Conservation (phyloP, 1,284 basidiomycete genomes). For the Rhodotorula sp. region DNA sequence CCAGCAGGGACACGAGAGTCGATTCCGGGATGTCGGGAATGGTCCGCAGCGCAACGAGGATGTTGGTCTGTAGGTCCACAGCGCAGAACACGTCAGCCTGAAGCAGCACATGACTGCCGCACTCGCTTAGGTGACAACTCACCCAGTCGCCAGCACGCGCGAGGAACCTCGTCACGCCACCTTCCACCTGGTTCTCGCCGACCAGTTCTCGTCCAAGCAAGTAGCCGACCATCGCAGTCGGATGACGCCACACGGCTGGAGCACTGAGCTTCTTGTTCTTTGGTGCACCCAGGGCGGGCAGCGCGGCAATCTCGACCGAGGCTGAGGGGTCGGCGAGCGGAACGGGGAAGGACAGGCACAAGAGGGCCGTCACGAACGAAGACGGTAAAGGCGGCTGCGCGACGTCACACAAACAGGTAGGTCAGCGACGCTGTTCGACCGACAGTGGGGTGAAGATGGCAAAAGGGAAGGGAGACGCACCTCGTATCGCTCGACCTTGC, state of each 20-base stretch:
- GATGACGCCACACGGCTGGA: constrained; percentile 16
- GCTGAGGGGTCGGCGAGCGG: constrained; percentile 13
- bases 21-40: constrained; percentile 38
- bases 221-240: constrained; percentile 32
- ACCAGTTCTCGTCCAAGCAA: constrained; percentile 35
- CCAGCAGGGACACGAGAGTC: constrained; percentile 28
- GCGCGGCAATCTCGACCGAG: constrained; percentile 7
- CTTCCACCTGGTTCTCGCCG: constrained; percentile 33
- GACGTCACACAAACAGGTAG: too few relatives aligned
- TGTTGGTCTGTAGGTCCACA: constrained; percentile 10
- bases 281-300: neutral
- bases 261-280: neutral
- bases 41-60: constrained; percentile 26
- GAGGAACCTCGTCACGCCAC: constrained; percentile 29
- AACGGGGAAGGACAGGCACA: constrained; percentile 35
- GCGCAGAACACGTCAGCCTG: neutral
- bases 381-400: constrained; percentile 33
- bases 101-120: too few relatives aligned
- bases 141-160: constrained; percentile 38
- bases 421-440: too few relatives aligned
- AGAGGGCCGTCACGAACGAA: constrained; percentile 35
- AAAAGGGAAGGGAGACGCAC: constrained; percentile 7
- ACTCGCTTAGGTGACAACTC: neutral
- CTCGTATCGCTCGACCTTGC: constrained; percentile 26
- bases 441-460: neutral